Evolutionary conservation across 371 early-diverging fungal genomes (phyloP), one percentile per base, ranked within the genome.

Genomic region (Mucor racemosus): DNA sequence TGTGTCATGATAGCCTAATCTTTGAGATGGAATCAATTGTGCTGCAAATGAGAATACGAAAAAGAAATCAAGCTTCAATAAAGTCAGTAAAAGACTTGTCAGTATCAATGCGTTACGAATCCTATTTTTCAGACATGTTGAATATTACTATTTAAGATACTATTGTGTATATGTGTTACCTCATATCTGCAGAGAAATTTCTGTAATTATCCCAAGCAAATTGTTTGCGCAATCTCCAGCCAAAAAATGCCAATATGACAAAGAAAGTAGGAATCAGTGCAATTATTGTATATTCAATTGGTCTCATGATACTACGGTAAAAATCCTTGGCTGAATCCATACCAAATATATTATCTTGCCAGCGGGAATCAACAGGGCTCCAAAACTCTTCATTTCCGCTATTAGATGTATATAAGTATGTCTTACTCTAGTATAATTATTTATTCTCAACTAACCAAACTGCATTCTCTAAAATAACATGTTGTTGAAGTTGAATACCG

Each of bases 131-230:
- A 17, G 17, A 17, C 17, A 42, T 58, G 39, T 44, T 54, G 55
- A 63, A 38, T 26, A 8, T 44, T n/a, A 17, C 17, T 7, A 44
- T 44, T 5, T 44, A 15, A 7, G 0, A 44, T 26, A 6, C 0
- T 44, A 17, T 15, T 44, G 7, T 8, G n/a, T 7, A 17, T 3
- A 8, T 42, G 41, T 42, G 33, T 65, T 79, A 82, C 82, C 74
- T 71, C 56, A 81, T 71, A 64, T 84, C 84, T 33, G 84, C 84
- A 33, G 84, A 81, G 48, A 84, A 84, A 53, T 71, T 76, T 42
- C 81, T 69, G 58, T 84, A 84, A 40, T 84, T 84, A 57, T 84
- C 84, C 84, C 84, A 84, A 53, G 84, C 84, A 64, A 84, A 84
- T 33, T 76, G 75, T 54, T 81, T 84, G 33, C 81, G 79, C 17